Base-by-base conservation (phyloP, 1,139 yeast genomes). In the Debaryomycetaceae sp. region DNA sequence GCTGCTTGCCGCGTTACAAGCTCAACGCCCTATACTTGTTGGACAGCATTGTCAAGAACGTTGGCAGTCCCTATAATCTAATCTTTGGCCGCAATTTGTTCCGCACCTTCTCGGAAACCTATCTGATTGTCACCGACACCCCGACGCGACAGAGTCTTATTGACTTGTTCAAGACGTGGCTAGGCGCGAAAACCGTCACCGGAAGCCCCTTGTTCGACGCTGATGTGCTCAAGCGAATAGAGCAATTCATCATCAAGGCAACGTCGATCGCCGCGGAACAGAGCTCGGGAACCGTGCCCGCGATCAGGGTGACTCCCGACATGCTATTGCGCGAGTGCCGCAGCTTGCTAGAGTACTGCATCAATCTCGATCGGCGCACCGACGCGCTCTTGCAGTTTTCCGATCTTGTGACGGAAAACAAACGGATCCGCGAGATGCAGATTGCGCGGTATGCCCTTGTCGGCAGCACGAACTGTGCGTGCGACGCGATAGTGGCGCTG, bases 1-100 rank as follows among this genome's bases (percentile, higher is more conserved):
- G 48, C 32, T 54, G 62, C 30, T 44, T 59, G 13, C 69, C 69
- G 13, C 58, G 57, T 31, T 52, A 59, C 37, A 63, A 62, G 40
- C 45, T 64, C 22, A 54, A 39, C 35, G 46, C 58, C 13, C 48
- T 64, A 29, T 64, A 64, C 38, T 43, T 63, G 27, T 39, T 64
- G 42, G 70, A 64, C 42, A 56, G 63, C 24, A 59, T 64, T 15
- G 51, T 61, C 39, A 63, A 63, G 39, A 61, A 54, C 41, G 49
- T 62, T 25, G 68, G 69, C 11, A 60, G 56, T 33, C 70, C 71
- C 4, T 64, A 62, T 41, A 61, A 59, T 37, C 37, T 58, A 25
- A 39, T 62, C 26, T 61, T 63, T 39, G 55, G 59, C 22, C 37
- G 45, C 20, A 51, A 53, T 32, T 39, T 64, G 28, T 59, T 50